phyloP scores from a whole-genome alignment of 192 early-diverging fungal species.

The Chytriomyces sp. region DNA sequence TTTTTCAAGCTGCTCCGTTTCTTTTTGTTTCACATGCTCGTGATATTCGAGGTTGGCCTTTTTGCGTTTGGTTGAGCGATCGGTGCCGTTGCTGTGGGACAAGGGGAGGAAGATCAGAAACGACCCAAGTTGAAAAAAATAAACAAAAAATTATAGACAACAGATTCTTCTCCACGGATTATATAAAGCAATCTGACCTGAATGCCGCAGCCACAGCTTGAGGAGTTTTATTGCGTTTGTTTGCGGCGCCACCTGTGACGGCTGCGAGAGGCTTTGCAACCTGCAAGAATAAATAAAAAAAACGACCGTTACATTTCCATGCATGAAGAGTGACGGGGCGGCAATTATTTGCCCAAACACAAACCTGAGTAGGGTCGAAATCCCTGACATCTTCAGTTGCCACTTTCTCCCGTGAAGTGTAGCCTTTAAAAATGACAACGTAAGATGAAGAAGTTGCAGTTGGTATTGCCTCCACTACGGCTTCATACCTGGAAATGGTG shows the following conservation, averaged over 20 bases:
- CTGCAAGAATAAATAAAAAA: slow-evolving; percentile 1
- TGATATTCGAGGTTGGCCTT: slow-evolving; percentile 48
- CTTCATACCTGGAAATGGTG: slow-evolving; percentile 54
- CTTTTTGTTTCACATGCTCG: slow-evolving; percentile 47
- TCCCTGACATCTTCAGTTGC: slow-evolving; percentile 53
- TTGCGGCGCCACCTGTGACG: slow-evolving; percentile 29
- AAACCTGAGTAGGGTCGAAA: slow-evolving; percentile 32
- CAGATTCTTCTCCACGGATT: too few species aligned
- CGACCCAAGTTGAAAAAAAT: too few species aligned
- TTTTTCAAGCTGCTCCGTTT: slow-evolving; percentile 68
- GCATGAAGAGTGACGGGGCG: background rate
- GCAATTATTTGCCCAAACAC: background rate
- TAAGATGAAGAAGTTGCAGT: slow-evolving; percentile 41
- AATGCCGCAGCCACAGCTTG: slow-evolving; percentile 34
- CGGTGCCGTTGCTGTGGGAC: slow-evolving; percentile 37
- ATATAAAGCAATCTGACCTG: slow-evolving; percentile 7
- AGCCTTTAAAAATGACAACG: slow-evolving; percentile 68
- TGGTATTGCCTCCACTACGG: slow-evolving; percentile 62
- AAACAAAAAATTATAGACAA: too few species aligned
- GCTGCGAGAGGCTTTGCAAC: slow-evolving; percentile 32
- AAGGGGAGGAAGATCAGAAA: too few species aligned
- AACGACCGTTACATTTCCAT: background rate
- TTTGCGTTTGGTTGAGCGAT: slow-evolving; percentile 60
- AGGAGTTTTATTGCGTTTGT: slow-evolving; percentile 31
- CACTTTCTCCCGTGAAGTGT: slow-evolving; percentile 59